Base-by-base conservation (phyloP, 345 rosid genomes). In the Heritiera littoralis region DNA sequence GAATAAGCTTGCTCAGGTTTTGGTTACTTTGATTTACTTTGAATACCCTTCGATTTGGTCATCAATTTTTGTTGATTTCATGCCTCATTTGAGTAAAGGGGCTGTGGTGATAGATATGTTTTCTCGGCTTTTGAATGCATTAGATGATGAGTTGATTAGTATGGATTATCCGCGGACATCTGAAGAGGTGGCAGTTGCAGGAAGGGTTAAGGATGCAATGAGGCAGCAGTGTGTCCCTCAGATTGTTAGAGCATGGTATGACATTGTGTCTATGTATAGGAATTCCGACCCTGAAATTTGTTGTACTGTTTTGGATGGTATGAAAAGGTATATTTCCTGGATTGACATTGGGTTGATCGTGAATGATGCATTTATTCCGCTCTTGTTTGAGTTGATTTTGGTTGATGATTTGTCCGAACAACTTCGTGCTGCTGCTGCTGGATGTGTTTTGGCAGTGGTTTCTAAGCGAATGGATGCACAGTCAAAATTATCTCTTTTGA, bases 1-100 rank as follows among this genome's bases (percentile, higher is more conserved):
- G 75, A 96, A 96, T 77, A 96, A 96, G 90, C 97, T 96, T 74
- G 98, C 98, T 70, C 97, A 92, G 86, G 92, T 96, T 79, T 81
- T 96, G 84, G 97, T 89, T 74, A 90, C 94, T 70, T 79, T 94
- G 89, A 90, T 96, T 80, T 94, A 90, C 80, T 90, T 90, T n/a
- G 99, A 96, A 81, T 96, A 96, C 81, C 99, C 99, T 0, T 79
- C 79, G 77, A 80, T 86, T 81, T 96, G 98, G 99, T 82, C 97
- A 0, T 90, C 97, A 0, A 92, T 92, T 68, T 96, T 96, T 83
- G 84, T 92, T 60, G 97, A 96, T 83, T 86, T 90, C 69, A 84
- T 96, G 87, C 84, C 61, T 11, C 89, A 88, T 60, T 75, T 94
- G 83, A 88, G 83, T 72, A 90, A 91, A 83, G 98, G 99, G 1